Conservation (phyloP, 2,329 filamentous ascomycete genomes). For the Camillea tinctor region DNA sequence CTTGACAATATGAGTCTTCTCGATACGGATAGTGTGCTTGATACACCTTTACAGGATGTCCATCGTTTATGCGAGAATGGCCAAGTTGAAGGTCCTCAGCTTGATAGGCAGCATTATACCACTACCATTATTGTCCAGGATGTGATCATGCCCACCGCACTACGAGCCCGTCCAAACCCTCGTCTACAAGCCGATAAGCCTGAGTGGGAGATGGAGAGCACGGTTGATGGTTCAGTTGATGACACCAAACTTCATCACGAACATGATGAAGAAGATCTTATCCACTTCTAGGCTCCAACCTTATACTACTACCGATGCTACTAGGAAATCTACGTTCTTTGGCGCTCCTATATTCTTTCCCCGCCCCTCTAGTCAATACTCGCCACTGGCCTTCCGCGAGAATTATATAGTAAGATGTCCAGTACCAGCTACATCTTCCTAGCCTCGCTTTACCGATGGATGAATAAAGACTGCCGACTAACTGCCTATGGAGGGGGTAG, state of each 20-base stretch:
- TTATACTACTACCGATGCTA: too few species aligned
- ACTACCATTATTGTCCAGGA: not conserved
- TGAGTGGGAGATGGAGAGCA: conserved; percentile 21
- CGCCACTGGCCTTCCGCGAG: too few species aligned
- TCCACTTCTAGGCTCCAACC: conserved; percentile 7
- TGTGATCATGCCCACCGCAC: not conserved
- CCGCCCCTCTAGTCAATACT: too few species aligned
- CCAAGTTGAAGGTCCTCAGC: not conserved
- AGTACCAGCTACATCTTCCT: too few species aligned
- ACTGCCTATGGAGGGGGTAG: too few species aligned
- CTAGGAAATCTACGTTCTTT: too few species aligned
- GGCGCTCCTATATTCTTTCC: too few species aligned
- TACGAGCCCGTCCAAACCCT: not conserved
- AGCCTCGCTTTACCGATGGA: too few species aligned
- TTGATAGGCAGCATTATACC: not conserved
- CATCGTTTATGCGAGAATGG: not conserved
- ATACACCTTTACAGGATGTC: not conserved
- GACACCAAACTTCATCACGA: not conserved
- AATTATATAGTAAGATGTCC: too few species aligned
- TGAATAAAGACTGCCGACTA: too few species aligned
- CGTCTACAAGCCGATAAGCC: conserved; percentile 9
- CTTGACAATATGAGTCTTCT: too few species aligned
- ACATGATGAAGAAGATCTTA: conserved; percentile 8
- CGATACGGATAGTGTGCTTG: not conserved
- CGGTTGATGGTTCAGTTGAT: not conserved